Evolutionary conservation across 2,329 filamentous ascomycete genomes (phyloP).

Genomic region (Aureobasidium sp.): DNA sequence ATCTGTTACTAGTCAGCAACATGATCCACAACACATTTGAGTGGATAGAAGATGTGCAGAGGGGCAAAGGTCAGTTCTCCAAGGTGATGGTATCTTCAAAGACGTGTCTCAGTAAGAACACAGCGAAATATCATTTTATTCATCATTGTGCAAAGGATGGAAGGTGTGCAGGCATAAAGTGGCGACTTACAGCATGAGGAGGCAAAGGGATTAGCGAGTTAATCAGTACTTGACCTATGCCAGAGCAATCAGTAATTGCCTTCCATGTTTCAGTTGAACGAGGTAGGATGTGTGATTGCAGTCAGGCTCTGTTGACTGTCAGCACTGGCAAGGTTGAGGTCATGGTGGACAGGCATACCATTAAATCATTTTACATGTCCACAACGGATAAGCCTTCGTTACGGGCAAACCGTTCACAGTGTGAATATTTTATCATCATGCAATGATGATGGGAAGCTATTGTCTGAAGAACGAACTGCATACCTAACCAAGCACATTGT

Average conservation of each 20-base stretch:
- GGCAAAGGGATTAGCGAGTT: neutral
- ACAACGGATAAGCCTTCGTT: conserved; percentile 16
- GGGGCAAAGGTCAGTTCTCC: conserved; percentile 50
- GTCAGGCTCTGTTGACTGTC: conserved; percentile 15
- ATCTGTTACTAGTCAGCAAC: conserved; percentile 10
- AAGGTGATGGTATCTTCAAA: conserved; percentile 59
- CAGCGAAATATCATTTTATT: conserved; percentile 52
- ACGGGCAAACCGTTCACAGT: conserved; percentile 15
- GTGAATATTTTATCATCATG: conserved; percentile 15
- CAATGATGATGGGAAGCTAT: neutral
- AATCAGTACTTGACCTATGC: neutral
- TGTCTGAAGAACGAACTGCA: conserved; percentile 5
- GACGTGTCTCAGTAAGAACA: conserved; percentile 56
- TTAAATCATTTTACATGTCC: conserved; percentile 16
- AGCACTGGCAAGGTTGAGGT: neutral
- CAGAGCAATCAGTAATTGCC: conserved; percentile 5
- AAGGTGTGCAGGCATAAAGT: conserved; percentile 11
- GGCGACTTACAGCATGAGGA: conserved; percentile 3
- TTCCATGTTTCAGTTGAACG: neutral
- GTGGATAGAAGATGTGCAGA: neutral
- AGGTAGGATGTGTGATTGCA: conserved; percentile 1
- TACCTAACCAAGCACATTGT: conserved; percentile 22
- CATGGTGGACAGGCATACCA: neutral
- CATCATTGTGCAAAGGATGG: conserved; percentile 42
- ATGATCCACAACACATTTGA: neutral